Evolutionary conservation across 2,329 filamentous ascomycete genomes (phyloP).

Genomic region (Penicillium sp.): DNA sequence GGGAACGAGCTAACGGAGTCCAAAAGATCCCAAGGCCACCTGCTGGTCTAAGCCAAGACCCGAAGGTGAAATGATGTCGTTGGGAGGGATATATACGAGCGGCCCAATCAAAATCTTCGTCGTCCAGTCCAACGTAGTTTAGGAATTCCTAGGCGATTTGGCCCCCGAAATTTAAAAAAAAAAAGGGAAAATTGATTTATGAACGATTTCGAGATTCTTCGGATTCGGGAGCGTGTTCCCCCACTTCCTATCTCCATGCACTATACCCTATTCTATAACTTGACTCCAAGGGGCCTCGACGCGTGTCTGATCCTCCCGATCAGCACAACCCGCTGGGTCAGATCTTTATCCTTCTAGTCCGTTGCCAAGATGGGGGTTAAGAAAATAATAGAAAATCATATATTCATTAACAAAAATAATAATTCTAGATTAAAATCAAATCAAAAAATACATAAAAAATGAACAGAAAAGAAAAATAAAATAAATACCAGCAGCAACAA

Average conservation of each 20-base stretch:
- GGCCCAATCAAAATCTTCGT: constrained; percentile 1
- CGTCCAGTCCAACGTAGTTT: constrained; percentile 1
- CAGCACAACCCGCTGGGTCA: constrained; percentile 17
- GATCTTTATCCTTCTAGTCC: constrained; percentile 29
- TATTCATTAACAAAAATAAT: constrained; percentile 2
- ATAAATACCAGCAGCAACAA: background rate
- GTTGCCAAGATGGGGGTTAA: constrained; percentile 16
- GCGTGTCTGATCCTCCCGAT: constrained; percentile 9
- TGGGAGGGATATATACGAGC: background rate
- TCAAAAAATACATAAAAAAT: background rate
- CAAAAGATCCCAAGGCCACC: too few relatives aligned
- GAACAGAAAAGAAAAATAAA: background rate
- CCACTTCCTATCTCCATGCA: background rate
- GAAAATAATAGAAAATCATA: background rate
- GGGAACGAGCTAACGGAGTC: background rate
- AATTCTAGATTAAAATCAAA: background rate
- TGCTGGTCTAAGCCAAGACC: background rate
- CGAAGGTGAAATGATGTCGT: background rate
- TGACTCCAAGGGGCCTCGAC: constrained; percentile 4
- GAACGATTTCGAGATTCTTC: background rate
- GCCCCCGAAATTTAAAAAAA: background rate
- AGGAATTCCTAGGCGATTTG: constrained; percentile 9
- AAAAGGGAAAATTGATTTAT: background rate
- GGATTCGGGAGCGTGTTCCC: background rate
- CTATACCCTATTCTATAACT: background rate